Conservation (phyloP, 179 eudicot genomes). For the Silene coronaria region DNA sequence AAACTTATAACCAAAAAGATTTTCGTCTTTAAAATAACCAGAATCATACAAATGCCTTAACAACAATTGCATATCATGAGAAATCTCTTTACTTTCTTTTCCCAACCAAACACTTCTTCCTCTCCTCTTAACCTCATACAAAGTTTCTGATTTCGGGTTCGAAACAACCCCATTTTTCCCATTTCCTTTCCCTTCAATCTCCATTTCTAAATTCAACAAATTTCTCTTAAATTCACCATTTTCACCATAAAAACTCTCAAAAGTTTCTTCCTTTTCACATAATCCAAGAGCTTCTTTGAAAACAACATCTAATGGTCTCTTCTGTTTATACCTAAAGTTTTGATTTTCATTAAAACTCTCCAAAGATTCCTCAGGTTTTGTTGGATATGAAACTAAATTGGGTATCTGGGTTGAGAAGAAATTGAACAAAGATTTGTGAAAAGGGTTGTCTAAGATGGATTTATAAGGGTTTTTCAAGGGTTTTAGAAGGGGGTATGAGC, state of each 20-base stretch:
- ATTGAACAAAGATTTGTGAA: constrained; percentile 4
- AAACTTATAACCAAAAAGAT: no score
- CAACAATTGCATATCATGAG: constrained; percentile 44
- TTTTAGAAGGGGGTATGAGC: background rate
- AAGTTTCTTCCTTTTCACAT: constrained; percentile 20
- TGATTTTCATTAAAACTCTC: no score
- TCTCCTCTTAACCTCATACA: constrained; percentile 13
- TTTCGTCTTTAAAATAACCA: constrained; percentile 39
- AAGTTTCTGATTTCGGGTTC: constrained; percentile 20
- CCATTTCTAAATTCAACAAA: constrained; percentile 32
- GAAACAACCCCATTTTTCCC: constrained; percentile 9
- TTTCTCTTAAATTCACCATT: constrained; percentile 16
- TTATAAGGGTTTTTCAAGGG: constrained; percentile 15
- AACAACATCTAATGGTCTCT: constrained; percentile 29
- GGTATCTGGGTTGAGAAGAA: constrained; percentile 19
- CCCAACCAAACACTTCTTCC: constrained; percentile 17
- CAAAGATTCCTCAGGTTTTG: background rate
- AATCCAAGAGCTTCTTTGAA: constrained; percentile 43
- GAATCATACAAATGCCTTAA: constrained; percentile 37
- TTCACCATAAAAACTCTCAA: background rate
- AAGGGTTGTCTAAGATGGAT: background rate
- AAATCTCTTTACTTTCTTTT: constrained; percentile 38
- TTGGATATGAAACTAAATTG: constrained; percentile 25
- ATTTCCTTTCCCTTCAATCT: constrained; percentile 18
- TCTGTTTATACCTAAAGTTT: background rate